A percentile compares a stretch with the other conserved stretches of the same genome.
Evolutionary conservation across 148 eudicot genomes (phyloP).

Genomic region (Polygonum maritimum): DNA sequence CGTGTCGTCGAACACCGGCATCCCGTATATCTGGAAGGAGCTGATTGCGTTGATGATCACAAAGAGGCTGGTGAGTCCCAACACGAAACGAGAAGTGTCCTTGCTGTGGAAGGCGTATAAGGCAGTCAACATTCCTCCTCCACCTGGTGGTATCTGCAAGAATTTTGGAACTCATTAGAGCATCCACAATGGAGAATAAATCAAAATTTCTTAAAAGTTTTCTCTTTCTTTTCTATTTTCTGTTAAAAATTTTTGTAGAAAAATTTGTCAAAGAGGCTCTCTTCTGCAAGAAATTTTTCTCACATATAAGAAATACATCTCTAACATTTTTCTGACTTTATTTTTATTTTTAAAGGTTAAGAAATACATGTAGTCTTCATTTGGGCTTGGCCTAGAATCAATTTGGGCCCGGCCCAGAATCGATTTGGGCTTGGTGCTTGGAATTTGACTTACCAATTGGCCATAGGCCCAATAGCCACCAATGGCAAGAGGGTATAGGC

Average conservation of each 20-base stretch:
- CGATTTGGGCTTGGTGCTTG: neutral
- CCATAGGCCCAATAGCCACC: slow-evolving; percentile 94
- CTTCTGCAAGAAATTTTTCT: too few relatives aligned
- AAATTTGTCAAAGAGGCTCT: too few relatives aligned
- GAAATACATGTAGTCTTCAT: too few relatives aligned
- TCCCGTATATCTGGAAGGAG: slow-evolving; percentile 77
- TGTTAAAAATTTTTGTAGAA: too few relatives aligned
- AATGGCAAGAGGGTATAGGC: slow-evolving; percentile 74
- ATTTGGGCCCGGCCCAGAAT: neutral
- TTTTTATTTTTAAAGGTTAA: too few relatives aligned
- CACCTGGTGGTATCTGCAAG: slow-evolving; percentile 51
- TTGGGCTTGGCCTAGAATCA: too few relatives aligned
- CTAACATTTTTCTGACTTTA: too few relatives aligned
- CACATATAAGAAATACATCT: too few relatives aligned
- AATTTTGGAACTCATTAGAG: neutral
- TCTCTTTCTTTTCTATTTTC: too few relatives aligned
- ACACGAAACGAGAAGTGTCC: slow-evolving; percentile 33
- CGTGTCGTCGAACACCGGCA: slow-evolving; percentile 72
- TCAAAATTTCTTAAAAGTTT: too few relatives aligned
- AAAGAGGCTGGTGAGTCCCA: slow-evolving; percentile 39
- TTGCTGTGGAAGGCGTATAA: slow-evolving; percentile 42
- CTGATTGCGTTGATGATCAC: slow-evolving; percentile 58
- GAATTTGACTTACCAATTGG: slow-evolving; percentile 28
- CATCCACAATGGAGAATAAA: too few relatives aligned
- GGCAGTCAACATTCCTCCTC: slow-evolving; percentile 67